Evolutionary conservation across 2,329 filamentous ascomycete genomes (phyloP).

Genomic region (Aspergillus clavatus): DNA sequence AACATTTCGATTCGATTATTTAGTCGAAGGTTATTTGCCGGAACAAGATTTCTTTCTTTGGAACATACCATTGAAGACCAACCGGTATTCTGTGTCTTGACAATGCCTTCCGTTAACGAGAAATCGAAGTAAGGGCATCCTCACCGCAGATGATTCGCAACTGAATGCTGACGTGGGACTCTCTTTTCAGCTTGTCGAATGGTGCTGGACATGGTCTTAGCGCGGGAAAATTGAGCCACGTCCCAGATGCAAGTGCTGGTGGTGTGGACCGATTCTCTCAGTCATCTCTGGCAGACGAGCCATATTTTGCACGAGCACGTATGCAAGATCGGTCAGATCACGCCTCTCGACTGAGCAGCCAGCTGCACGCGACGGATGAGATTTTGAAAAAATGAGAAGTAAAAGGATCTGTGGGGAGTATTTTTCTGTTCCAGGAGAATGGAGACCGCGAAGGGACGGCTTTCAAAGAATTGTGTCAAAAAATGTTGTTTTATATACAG

Average conservation of each 20-base stretch:
- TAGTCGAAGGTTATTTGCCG: background rate
- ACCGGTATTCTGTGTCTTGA: background rate
- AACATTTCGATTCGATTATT: background rate
- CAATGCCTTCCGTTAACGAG: constrained; percentile 5
- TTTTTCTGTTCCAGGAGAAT: constrained; percentile 4
- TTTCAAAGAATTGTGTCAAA: constrained; percentile 1
- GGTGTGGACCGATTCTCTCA: constrained; percentile 25
- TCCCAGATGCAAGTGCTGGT: constrained; percentile 21
- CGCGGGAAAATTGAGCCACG: constrained; percentile 24
- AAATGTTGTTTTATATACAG: constrained; percentile 10
- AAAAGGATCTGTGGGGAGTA: constrained; percentile 1
- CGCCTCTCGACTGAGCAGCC: constrained; percentile 25
- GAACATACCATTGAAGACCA: background rate
- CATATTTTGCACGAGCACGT: constrained; percentile 31
- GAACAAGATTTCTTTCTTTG: background rate
- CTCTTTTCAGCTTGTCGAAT: constrained; percentile 14
- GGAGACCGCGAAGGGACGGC: constrained; percentile 1
- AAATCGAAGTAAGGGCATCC: constrained; percentile 16
- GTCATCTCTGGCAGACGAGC: constrained; percentile 24
- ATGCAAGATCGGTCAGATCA: constrained; percentile 29
- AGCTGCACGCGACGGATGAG: constrained; percentile 27
- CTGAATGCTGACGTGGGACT: constrained; percentile 2
- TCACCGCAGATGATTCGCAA: background rate
- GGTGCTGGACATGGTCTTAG: constrained; percentile 23
- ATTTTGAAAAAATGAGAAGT: constrained; percentile 21